Base-by-base conservation (phyloP, 2,329 filamentous ascomycete genomes). In the Monosporascus ibericus region DNA sequence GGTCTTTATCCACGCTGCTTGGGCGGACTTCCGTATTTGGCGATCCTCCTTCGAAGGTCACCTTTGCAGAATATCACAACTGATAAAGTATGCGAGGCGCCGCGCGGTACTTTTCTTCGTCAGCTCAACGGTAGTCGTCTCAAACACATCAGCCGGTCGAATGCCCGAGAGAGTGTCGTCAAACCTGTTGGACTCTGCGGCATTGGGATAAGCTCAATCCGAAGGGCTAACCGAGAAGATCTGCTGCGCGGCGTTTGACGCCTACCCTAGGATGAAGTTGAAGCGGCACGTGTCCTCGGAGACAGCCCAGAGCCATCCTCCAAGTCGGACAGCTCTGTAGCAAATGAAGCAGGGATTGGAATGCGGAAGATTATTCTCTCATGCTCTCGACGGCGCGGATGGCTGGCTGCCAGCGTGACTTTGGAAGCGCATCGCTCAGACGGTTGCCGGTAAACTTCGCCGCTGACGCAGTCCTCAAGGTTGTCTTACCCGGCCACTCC, bases 21-120 rank as follows among this genome's bases (percentile, higher is more conserved):
- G 84, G 84, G 73, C 78, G 2, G 86, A 86, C 65, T 86, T 86
- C 69, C 77, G 75, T 25, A 70, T 82, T 50, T 73, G 75, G 4
- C 69, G 86, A 1, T 67, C 66, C 39, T 80, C 75, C 54, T 86
- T 86, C 58, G 74, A 74, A 47, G 71, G 72, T 39, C 75, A 80
- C 55, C 76, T 85, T 34, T 67, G 70, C 4, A 76, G 73, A 27
- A 66, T 80, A 11, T 67, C 25, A 66, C 9, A 74, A 82, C 55
- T 84, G 1, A 63, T 83, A 37, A 64, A 71, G 47, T 66, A 82
- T 7, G 27, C 46, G 44, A 17, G 54, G 50, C 20, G 52, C 44
- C 3, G 55, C 61, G 1, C 48, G 52, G 1, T 58, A 65, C 39
- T 52, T 53, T 60, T 46, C n/a, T 64, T 67, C 54, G 56, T 66